Percentiles rank a stretch among this genome's conserved stretches.
These are phyloP conservation scores for Fusarium anthophilum DNA, from an alignment of 2,329 filamentous ascomycete genomes.

Conservation along the genomic window DNA sequence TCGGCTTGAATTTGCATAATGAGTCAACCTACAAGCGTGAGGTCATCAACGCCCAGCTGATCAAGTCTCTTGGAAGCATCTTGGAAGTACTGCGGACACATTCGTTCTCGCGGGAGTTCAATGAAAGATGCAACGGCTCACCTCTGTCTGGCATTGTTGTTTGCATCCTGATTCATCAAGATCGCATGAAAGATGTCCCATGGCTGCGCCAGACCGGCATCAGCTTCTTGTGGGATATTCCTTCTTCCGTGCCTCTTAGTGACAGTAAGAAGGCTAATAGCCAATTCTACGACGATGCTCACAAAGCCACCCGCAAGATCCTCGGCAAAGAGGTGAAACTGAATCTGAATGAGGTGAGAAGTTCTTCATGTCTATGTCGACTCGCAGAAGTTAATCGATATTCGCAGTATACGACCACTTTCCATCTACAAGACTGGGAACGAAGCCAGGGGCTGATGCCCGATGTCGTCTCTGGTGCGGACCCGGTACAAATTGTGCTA, in stretches of 20 bases:
- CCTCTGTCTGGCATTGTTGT: not conserved
- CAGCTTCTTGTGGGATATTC: not conserved
- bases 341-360: not conserved
- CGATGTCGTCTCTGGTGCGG: not conserved
- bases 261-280: not conserved
- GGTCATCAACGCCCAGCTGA: not conserved
- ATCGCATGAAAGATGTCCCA: not conserved
- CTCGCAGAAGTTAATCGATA: not conserved
- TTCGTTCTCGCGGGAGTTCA: not conserved
- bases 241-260: not conserved
- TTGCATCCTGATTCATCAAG: not conserved
- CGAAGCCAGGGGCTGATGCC: not conserved
- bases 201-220: not conserved
- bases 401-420: not conserved
- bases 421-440: not conserved
- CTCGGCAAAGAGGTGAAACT: not conserved
- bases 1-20: not conserved
- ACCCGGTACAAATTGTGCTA: not conserved
- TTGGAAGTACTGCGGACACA: not conserved
- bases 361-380: rapidly evolving
- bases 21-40: not conserved
- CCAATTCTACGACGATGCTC: not conserved
- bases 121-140: not conserved
- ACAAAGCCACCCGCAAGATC: not conserved
- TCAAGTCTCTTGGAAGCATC: not conserved